Conservation (phyloP, 2,329 filamentous ascomycete species). For the Pseudogymnoascus pannorum region DNA sequence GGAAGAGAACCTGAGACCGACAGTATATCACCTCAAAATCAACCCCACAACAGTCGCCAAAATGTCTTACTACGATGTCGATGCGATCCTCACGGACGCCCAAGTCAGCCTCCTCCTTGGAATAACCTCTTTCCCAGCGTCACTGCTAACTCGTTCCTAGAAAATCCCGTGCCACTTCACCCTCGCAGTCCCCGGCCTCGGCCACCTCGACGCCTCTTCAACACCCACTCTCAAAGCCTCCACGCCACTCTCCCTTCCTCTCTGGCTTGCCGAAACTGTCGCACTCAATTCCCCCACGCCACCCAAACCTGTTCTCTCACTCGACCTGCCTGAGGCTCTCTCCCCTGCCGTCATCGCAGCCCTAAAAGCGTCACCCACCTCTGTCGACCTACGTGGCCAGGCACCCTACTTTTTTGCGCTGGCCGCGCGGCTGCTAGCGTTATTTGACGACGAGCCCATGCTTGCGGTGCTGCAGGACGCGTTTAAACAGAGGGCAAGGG, state of each 20-base stretch:
- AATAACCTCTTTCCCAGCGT: not conserved
- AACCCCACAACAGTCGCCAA: slow-evolving; percentile 14
- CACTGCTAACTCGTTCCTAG: slow-evolving; percentile 36
- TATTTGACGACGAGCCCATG: slow-evolving; percentile 70
- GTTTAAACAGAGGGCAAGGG: slow-evolving; percentile 72
- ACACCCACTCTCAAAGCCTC: slow-evolving; percentile 65
- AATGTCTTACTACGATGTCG: slow-evolving; percentile 79
- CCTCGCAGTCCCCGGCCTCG: slow-evolving; percentile 77
- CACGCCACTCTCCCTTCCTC: slow-evolving; percentile 72
- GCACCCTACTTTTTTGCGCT: slow-evolving; percentile 84
- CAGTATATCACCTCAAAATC: not conserved
- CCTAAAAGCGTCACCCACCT: slow-evolving; percentile 79
- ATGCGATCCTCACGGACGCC: slow-evolving; percentile 76
- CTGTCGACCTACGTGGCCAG: slow-evolving; percentile 75
- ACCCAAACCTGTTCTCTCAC: slow-evolving; percentile 57
- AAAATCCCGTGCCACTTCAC: slow-evolving; percentile 97
- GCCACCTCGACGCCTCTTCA: slow-evolving; percentile 81
- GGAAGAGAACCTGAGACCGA: not conserved
- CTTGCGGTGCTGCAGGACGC: slow-evolving; percentile 66
- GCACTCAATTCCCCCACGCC: slow-evolving; percentile 52
- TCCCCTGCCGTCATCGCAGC: slow-evolving; percentile 78
- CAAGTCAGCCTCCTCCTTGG: slow-evolving; percentile 45
- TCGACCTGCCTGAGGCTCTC: slow-evolving; percentile 74
- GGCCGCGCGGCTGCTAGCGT: slow-evolving; percentile 75
- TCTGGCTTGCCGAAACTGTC: slow-evolving; percentile 95